Base-by-base conservation (phyloP, 352 stramenopile species). In the Blastocystis sp. region DNA sequence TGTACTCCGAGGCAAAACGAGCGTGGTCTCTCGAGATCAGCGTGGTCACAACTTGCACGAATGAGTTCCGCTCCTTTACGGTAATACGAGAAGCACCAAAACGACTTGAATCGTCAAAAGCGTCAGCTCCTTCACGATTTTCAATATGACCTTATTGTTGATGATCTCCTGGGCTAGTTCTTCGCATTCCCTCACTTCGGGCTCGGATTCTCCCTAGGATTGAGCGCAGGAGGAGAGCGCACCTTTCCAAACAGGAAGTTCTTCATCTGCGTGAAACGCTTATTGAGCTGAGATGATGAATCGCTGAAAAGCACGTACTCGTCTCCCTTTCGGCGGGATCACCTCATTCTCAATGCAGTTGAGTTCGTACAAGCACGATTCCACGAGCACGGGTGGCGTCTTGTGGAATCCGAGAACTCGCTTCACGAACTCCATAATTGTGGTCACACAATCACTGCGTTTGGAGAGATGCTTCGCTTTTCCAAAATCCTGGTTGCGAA, bases 401-500 rank as follows among this genome's bases (percentile, higher is more conserved):
- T 65, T 65, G 26, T 65, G 60, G 21, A 65, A 33, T 33, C 60
- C 60, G 21, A 65, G 26, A 6, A 65, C 60, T 26, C 60, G 60
- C 26, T 77, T 31, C 13, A 45, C 12, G 19, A 33, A 45, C 10
- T 77, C 33, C 66, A 77, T 77, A 24, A 37, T 51, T 59, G n/a
- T 60, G 31, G 45, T 55, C 12, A 24, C 31, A 77, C 37, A 85
- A 35, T 33, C 59, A 67, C 6, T 16, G 9, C 16, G 45, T 19
- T 16, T 55, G 45, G 16, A 16, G 45, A 55, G 45, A 88, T 88
- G 77, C 59, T 76, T 35, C 63, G 63, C 39, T 94, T 97, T 90
- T 92, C 94, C 88, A 97, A 97, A 92, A 96, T 97, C 69, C 92
- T 97, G 3, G 93, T 97, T 88, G 95, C 95, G 51, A 97, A 97